phyloP scores from a whole-genome alignment of 805 yeast genomes.

The Pichia phayaonensis region DNA sequence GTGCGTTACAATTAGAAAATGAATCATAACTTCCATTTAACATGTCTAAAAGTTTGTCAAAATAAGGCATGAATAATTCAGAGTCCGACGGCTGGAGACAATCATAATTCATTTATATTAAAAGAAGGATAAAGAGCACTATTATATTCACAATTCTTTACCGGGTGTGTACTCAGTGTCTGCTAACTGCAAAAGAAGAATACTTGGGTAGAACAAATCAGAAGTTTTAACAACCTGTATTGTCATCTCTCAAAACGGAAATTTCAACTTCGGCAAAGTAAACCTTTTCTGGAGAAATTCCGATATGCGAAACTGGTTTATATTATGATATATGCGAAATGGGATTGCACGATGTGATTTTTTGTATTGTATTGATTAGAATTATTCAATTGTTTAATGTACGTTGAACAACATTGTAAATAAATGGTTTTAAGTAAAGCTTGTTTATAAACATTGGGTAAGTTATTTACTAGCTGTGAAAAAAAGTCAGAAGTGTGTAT shows the following conservation, averaged over 20 bases:
- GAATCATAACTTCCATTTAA: conserved; percentile 12
- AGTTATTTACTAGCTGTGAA: too few species aligned
- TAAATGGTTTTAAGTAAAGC: too few species aligned
- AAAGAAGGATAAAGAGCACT: too few species aligned
- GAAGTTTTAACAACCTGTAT: not conserved
- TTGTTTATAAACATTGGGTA: too few species aligned
- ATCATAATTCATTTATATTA: not conserved
- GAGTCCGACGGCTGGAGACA: not conserved
- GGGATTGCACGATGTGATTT: too few species aligned
- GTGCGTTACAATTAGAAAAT: conserved; percentile 8
- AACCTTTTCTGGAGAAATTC: not conserved
- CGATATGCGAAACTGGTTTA: not conserved
- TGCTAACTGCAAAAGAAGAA: not conserved
- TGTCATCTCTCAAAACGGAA: conserved; percentile 3
- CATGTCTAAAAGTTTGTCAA: conserved; percentile 22
- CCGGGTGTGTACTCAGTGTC: not conserved
- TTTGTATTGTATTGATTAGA: too few species aligned
- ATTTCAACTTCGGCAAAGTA: not conserved
- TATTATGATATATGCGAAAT: not conserved
- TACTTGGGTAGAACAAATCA: too few species aligned
- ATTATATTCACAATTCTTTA: too few species aligned
- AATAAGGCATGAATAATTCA: conserved; percentile 10
- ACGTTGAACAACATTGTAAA: too few species aligned
- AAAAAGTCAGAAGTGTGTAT: too few species aligned
- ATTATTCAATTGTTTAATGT: too few species aligned